phyloP scores from a whole-genome alignment of 2,329 filamentous ascomycete genomes.

The Tolypocladium album region DNA sequence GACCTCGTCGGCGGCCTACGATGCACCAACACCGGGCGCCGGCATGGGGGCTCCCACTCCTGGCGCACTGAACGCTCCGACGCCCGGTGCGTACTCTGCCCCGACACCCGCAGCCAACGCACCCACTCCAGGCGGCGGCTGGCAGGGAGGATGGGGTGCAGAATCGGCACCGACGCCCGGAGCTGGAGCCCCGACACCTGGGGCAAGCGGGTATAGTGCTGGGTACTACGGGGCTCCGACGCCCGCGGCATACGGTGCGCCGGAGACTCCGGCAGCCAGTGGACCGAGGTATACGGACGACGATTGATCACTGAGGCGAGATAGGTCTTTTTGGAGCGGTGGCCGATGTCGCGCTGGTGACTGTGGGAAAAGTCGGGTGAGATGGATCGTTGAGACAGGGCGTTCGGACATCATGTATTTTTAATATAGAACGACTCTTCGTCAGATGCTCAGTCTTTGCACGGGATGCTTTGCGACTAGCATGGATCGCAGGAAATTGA shows the following conservation, averaged over 20 bases:
- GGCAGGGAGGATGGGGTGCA: slow-evolving; percentile 47
- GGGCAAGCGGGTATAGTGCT: slow-evolving; percentile 41
- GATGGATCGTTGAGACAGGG: neutral
- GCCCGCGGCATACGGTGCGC: slow-evolving; percentile 47
- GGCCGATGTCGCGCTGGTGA: neutral
- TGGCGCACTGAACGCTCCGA: slow-evolving; percentile 56
- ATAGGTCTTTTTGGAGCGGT: neutral
- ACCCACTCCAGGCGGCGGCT: slow-evolving; percentile 57
- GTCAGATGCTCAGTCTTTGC: neutral
- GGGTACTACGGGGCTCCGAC: slow-evolving; percentile 47
- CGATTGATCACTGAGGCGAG: slow-evolving; percentile 17
- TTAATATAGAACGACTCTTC: neutral
- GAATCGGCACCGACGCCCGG: slow-evolving; percentile 59
- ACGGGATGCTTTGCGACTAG: neutral
- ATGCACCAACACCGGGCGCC: slow-evolving; percentile 58
- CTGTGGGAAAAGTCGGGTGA: neutral
- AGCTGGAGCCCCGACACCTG: slow-evolving; percentile 58
- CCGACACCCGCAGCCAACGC: slow-evolving; percentile 54
- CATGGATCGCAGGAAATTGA: neutral
- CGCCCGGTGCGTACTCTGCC: slow-evolving; percentile 57
- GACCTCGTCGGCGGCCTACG: slow-evolving; percentile 42
- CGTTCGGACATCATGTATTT: neutral
- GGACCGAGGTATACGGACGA: slow-evolving; percentile 44
- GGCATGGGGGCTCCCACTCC: slow-evolving; percentile 50
- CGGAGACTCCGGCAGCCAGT: slow-evolving; percentile 52